Base-by-base conservation (phyloP, 306 rosid genomes). In the Amphicarpaea edgeworthii region DNA sequence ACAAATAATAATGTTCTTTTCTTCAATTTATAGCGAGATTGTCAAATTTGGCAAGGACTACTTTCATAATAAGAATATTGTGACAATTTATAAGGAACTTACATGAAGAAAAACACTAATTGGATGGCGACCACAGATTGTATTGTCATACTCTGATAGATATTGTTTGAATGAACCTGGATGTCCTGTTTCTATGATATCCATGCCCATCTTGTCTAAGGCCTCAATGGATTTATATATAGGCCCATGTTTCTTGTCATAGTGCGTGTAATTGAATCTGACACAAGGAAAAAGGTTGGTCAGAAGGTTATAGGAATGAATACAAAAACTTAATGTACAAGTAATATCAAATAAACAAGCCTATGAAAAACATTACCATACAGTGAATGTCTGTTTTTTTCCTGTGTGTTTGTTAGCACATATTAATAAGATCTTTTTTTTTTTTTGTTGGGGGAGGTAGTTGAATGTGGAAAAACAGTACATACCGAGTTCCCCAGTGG, bases 81-180 rank as follows among this genome's bases (percentile, higher is more conserved):
- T 71, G 72, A 45, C 20, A 69, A 30, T 32, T 61, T 30, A 28
- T 12, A 43, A 64, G 83, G 70, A 41, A 84, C 98, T 90, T 85
- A 96, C 99, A 82, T 96, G 98, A 68, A 96, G 97, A 81, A 93
- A 96, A 84, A 96, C 94, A 37, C 99, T 85, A 34, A 96, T 96
- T 20, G 99, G 97, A 79, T 96, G 98, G 59, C 97, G 96, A 70
- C 99, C 99, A 70, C 99, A 96, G 62, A 96, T 96, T 76, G 98
- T 96, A 83, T 96, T 93, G 37, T 90, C 94, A 79, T 85, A 96
- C 65, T 96, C 88, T 23, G 4, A 26, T 59, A 90, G 85, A 87
- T 96, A 96, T 34, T 82, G 69, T 77, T 90, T 96, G 91, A 96
- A 96, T 57, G 88, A 91, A 81, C 88, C 97, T 46, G 99, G 91